These are phyloP conservation scores for Curvularia verruculosa DNA, from an alignment of 2,329 filamentous ascomycete species.

Conservation along the genomic window DNA sequence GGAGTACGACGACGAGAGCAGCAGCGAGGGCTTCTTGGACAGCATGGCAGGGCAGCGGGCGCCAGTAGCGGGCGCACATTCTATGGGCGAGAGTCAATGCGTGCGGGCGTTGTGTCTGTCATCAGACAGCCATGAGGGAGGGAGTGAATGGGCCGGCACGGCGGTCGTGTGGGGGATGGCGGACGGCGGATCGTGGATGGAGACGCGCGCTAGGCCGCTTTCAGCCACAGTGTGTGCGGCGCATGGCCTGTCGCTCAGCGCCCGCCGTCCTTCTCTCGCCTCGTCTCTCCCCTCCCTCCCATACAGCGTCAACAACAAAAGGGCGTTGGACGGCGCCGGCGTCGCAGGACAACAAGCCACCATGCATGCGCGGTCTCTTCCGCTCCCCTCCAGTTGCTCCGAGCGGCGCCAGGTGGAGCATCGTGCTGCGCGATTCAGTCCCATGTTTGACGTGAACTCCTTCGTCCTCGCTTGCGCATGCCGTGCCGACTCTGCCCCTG, in stretches of 20 bases:
- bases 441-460: conserved; percentile 28
- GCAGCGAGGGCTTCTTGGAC: conserved; percentile 34
- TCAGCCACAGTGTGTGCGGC: conserved; percentile 1
- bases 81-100: conserved; percentile 9
- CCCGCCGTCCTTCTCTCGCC: neutral
- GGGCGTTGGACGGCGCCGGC: conserved; percentile 16
- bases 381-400: conserved; percentile 20
- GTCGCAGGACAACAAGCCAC: conserved; percentile 25
- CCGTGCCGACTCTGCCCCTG: conserved; percentile 19
- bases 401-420: conserved; percentile 5
- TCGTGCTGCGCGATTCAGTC: conserved; percentile 14
- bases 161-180: conserved; percentile 4
- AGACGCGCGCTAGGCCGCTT: conserved; percentile 8
- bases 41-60: conserved; percentile 45
- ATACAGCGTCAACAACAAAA: neutral
- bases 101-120: neutral
- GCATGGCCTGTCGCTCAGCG: neutral
- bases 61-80: conserved; percentile 31
- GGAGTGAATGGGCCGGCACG: conserved; percentile 5
- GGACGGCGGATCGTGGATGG: neutral
- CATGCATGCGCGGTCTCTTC: conserved; percentile 24
- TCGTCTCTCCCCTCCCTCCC: neutral
- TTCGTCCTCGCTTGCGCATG: conserved; percentile 31
- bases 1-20: conserved; percentile 30
- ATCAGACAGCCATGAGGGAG: neutral